These are phyloP conservation scores for Phytophthora ohioensis DNA, from an alignment of 352 stramenopile genomes.

Conservation along the genomic window DNA sequence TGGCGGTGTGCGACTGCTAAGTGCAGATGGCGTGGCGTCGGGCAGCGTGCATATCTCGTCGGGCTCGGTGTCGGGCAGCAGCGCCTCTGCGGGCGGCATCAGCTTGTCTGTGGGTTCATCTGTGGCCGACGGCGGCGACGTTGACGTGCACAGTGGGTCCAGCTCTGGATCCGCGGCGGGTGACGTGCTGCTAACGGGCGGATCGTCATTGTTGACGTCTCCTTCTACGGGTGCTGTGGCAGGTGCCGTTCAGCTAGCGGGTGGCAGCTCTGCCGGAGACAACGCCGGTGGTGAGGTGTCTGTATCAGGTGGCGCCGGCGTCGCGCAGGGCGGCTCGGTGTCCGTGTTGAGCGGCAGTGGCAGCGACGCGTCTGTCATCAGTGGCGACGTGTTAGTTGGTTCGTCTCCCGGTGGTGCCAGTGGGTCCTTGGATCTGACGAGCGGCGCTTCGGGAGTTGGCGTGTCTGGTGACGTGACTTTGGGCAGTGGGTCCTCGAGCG, in stretches of 20 bases:
- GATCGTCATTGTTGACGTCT: constrained; percentile 13
- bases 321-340: constrained; percentile 15
- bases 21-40: constrained; percentile 12
- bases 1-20: constrained; percentile 25
- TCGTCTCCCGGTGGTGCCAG: no score
- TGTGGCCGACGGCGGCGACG: constrained; percentile 13
- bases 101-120: constrained; percentile 22
- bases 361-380: no score
- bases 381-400: no score
- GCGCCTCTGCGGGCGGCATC: constrained; percentile 6
- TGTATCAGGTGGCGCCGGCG: constrained; percentile 19
- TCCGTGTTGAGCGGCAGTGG: constrained; percentile 12
- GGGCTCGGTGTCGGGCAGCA: constrained; percentile 9
- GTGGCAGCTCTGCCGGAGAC: constrained; percentile 17
- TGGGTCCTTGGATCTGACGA: not conserved
- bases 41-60: constrained; percentile 23
- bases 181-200: constrained; percentile 24
- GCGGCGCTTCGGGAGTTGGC: not conserved
- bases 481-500: no score
- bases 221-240: constrained; percentile 9
- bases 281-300: constrained; percentile 5
- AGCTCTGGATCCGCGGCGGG: constrained; percentile 12
- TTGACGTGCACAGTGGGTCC: constrained; percentile 15
- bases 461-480: no score
- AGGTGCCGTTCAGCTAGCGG: constrained; percentile 19